Percentiles rank a stretch among this genome's conserved stretches.
Evolutionary conservation across 495 filamentous ascomycete genomes (phyloP).

Genomic region (Pseudoneurospora amorphoporcata): DNA sequence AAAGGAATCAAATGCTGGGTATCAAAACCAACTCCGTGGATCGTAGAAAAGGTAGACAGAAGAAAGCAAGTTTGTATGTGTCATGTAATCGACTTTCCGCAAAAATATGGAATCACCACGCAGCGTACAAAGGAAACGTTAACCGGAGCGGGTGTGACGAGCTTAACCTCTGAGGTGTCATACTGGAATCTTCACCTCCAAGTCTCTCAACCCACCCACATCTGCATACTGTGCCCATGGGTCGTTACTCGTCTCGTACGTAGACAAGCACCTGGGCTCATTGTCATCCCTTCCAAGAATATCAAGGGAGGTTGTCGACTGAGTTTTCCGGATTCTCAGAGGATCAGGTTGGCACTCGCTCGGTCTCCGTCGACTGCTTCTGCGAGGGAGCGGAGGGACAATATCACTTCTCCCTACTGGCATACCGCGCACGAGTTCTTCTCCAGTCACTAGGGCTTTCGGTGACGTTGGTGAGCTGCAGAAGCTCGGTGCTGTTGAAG

Average conservation of each 20-base stretch:
- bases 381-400: constrained; percentile 9
- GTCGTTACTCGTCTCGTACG: constrained; percentile 3
- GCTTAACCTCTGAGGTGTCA: not conserved
- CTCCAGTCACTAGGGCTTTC: not conserved
- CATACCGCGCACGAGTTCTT: not conserved
- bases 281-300: not conserved
- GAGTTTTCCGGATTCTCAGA: constrained; percentile 12
- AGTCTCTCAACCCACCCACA: constrained; percentile 22
- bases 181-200: not conserved
- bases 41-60: not conserved
- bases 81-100: not conserved
- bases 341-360: constrained; percentile 9
- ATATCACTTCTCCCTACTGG: not conserved
- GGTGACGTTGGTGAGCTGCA: not conserved
- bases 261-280: not conserved
- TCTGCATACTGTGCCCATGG: constrained; percentile 26
- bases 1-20: not conserved
- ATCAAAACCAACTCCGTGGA: not conserved
- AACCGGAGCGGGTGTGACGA: not conserved
- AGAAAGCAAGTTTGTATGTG: not conserved
- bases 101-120: not conserved
- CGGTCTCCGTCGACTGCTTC: constrained; percentile 8
- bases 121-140: not conserved
- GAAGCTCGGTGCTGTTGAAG: constrained; percentile 5
- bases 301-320: not conserved